phyloP scores from a whole-genome alignment of 2,329 filamentous ascomycete species.

The Verticillium klebahnii region DNA sequence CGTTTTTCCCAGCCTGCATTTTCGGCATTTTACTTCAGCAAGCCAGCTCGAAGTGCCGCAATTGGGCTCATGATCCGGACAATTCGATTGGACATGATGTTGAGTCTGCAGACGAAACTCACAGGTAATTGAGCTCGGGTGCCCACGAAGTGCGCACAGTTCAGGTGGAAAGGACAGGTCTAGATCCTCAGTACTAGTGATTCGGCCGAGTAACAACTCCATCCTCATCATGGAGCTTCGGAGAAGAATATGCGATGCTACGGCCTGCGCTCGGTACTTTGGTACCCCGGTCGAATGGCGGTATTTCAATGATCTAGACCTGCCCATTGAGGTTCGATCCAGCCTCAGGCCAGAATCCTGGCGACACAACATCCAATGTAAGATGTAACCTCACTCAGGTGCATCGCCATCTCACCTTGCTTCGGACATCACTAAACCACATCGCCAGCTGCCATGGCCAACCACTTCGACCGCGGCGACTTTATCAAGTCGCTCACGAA shows the following conservation, averaged over 20 bases:
- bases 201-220: too few species aligned
- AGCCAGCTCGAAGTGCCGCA: too few species aligned
- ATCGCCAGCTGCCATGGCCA: neutral
- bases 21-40: too few species aligned
- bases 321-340: neutral
- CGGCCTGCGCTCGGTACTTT: neutral
- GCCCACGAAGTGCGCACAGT: too few species aligned
- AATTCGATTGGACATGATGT: too few species aligned
- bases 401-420: neutral
- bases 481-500: neutral
- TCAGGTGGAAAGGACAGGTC: too few species aligned
- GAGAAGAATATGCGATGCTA: neutral
- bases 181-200: too few species aligned
- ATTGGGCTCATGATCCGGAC: too few species aligned
- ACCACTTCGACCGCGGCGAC: neutral
- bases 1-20: too few species aligned
- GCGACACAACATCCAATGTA: neutral
- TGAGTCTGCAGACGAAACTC: too few species aligned
- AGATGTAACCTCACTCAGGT: neutral
- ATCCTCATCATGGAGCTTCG: too few species aligned
- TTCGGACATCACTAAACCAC: neutral
- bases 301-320: neutral
- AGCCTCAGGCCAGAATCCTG: neutral
- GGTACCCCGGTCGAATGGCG: neutral
- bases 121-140: too few species aligned